phyloP scores from a whole-genome alignment of 192 early-diverging fungal species.

The Piromyces finnis region DNA sequence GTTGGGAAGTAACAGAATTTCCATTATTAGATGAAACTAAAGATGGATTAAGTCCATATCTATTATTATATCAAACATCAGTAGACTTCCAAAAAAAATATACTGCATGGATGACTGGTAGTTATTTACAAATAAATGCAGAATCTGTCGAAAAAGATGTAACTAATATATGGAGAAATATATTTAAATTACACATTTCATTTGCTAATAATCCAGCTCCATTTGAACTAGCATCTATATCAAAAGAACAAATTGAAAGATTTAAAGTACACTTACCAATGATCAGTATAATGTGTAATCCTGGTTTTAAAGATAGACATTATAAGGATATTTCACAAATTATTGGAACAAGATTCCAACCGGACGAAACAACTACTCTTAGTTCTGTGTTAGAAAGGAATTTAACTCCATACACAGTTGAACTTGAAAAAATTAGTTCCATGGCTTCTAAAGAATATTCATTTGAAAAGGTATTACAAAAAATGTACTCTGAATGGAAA shows the following conservation, averaged over 20 bases:
- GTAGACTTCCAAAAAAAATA: conserved; percentile 41
- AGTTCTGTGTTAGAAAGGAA: conserved; percentile 28
- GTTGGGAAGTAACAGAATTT: conserved; percentile 33
- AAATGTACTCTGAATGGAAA: conserved; percentile 44
- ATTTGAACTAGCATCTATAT: conserved; percentile 28
- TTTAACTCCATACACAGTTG: conserved; percentile 23
- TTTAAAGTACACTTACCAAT: conserved; percentile 38
- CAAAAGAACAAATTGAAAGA: conserved; percentile 37
- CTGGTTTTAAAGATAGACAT: conserved; percentile 32
- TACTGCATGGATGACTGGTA: conserved; percentile 37
- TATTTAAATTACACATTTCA: conserved; percentile 21
- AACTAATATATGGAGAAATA: conserved; percentile 36
- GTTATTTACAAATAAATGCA: conserved; percentile 36
- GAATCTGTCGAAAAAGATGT: conserved; percentile 39
- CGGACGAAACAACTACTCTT: conserved; percentile 32
- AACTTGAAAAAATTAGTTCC: conserved; percentile 25
- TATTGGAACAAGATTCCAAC: conserved; percentile 38
- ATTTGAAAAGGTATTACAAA: conserved; percentile 43
- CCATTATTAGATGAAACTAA: conserved; percentile 16
- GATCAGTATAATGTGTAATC: conserved; percentile 35
- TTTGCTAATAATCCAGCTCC: conserved; percentile 26
- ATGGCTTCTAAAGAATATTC: conserved; percentile 42
- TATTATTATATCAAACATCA: conserved; percentile 37
- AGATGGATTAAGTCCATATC: conserved; percentile 21
- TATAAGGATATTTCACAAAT: conserved; percentile 40